These are phyloP conservation scores for Lycium ferocissimum DNA, from an alignment of 257 asterid genomes.

Conservation along the genomic window DNA sequence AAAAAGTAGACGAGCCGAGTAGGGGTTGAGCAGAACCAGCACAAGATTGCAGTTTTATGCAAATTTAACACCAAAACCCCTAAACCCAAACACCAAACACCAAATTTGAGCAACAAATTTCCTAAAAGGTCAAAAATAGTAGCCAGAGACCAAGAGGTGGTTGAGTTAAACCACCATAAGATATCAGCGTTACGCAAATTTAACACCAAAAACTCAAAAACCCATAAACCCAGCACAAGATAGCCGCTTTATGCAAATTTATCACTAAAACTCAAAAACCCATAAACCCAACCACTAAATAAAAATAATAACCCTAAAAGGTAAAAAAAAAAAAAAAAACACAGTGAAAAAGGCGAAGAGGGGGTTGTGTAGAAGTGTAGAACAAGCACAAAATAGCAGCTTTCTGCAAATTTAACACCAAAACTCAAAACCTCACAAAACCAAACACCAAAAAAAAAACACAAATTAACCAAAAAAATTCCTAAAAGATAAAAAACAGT, in stretches of 20 bases:
- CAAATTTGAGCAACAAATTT: not conserved
- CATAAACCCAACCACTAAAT: not conserved
- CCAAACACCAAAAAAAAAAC: too few species aligned
- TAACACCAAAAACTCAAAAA: not conserved
- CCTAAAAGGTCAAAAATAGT: not conserved
- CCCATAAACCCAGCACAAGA: not conserved
- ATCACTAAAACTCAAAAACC: not conserved
- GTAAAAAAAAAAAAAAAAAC: not conserved
- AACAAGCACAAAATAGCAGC: too few species aligned
- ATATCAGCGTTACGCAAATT: not conserved
- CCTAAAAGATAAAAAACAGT: not conserved
- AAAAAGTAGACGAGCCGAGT: too few species aligned
- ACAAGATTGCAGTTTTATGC: not conserved
- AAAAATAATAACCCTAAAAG: not conserved
- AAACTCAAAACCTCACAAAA: not conserved
- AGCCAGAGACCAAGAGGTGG: not conserved
- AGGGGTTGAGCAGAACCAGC: not conserved
- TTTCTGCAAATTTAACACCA: not conserved
- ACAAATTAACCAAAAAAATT: not conserved
- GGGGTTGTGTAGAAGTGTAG: not conserved
- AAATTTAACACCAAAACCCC: not conserved
- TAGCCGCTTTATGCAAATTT: not conserved
- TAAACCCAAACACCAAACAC: slow-evolving; percentile 18
- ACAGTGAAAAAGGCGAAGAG: too few species aligned
- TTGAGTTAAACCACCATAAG: not conserved